Conservation (phyloP, 768 basidiomycete species). For the Lentinula detonsa region DNA sequence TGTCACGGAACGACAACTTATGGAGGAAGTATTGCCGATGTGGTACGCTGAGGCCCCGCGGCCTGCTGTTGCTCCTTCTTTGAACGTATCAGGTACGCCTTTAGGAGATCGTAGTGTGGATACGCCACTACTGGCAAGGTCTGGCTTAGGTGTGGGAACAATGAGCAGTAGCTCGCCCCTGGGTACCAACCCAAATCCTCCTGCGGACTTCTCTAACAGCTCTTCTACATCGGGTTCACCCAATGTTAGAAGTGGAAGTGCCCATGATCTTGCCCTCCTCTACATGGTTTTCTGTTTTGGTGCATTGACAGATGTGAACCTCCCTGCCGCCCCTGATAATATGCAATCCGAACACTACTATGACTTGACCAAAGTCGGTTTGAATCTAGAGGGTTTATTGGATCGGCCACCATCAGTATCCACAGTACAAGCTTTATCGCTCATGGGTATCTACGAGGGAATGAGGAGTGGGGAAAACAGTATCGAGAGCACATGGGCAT, state of each 20-base stretch:
- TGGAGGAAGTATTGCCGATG: conserved; percentile 59
- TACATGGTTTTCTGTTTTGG: conserved; percentile 62
- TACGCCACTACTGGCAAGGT: conserved; percentile 16
- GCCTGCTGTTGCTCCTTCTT: conserved; percentile 8
- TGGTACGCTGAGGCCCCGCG: conserved; percentile 53
- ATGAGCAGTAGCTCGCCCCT: conserved; percentile 5
- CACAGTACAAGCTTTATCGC: conserved; percentile 58
- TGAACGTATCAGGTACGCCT: neutral
- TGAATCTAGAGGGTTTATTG: conserved; percentile 62
- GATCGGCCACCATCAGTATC: conserved; percentile 68
- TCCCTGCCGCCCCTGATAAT: conserved; percentile 49
- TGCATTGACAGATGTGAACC: conserved; percentile 46
- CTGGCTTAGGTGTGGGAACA: neutral
- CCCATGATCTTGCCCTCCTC: conserved; percentile 59
- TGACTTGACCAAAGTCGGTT: conserved; percentile 55
- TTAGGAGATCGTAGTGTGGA: conserved; percentile 7
- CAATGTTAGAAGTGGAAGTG: conserved; percentile 17
- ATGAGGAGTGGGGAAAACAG: conserved; percentile 62
- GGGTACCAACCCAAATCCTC: neutral
- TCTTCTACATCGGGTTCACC: conserved; percentile 10
- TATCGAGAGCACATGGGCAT: conserved; percentile 62
- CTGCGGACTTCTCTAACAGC: neutral
- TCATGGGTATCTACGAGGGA: conserved; percentile 71
- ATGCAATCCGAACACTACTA: conserved; percentile 48
- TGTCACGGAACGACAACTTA: conserved; percentile 53